phyloP scores from a whole-genome alignment of 2,329 filamentous ascomycete species.

The Venturiaceae sp. region DNA sequence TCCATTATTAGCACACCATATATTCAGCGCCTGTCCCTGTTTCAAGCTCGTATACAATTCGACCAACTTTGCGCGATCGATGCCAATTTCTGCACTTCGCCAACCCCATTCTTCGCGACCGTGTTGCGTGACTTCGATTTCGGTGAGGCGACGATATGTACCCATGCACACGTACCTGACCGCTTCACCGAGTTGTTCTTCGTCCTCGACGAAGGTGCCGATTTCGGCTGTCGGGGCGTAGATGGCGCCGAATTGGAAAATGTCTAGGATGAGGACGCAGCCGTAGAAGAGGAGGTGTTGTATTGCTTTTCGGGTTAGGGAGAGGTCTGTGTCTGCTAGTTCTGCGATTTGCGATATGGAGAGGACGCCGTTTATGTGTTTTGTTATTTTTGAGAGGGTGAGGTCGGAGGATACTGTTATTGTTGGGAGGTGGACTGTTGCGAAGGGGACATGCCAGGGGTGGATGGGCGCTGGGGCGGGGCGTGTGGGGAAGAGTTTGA shows the following conservation, averaged over 20 bases:
- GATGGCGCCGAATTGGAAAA: slow-evolving; percentile 88
- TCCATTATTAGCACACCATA: slow-evolving; percentile 73
- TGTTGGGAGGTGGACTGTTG: slow-evolving; percentile 38
- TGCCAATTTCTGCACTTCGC: neutral
- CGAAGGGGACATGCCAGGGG: slow-evolving; percentile 84
- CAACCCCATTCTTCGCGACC: slow-evolving; percentile 3
- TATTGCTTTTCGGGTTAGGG: slow-evolving; percentile 76
- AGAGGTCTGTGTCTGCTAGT: slow-evolving; percentile 75
- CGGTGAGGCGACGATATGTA: slow-evolving; percentile 5
- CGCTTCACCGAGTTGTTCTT: slow-evolving; percentile 12
- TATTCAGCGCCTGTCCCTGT: slow-evolving; percentile 73
- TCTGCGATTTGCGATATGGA: slow-evolving; percentile 81
- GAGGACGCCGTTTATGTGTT: slow-evolving; percentile 82
- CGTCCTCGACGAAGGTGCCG: slow-evolving; percentile 67
- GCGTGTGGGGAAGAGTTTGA: slow-evolving; percentile 87
- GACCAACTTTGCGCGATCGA: slow-evolving; percentile 44
- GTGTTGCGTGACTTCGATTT: neutral
- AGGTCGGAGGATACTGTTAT: slow-evolving; percentile 42
- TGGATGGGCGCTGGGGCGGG: slow-evolving; percentile 66
- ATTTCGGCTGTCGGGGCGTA: slow-evolving; percentile 79
- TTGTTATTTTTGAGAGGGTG: slow-evolving; percentile 68
- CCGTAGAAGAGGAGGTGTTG: slow-evolving; percentile 90
- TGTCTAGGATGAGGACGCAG: slow-evolving; percentile 79
- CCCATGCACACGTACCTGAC: slow-evolving; percentile 9
- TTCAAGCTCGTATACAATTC: slow-evolving; percentile 79